Conservation (phyloP, 2,329 filamentous ascomycete species). For the Fusarium multiceps region DNA sequence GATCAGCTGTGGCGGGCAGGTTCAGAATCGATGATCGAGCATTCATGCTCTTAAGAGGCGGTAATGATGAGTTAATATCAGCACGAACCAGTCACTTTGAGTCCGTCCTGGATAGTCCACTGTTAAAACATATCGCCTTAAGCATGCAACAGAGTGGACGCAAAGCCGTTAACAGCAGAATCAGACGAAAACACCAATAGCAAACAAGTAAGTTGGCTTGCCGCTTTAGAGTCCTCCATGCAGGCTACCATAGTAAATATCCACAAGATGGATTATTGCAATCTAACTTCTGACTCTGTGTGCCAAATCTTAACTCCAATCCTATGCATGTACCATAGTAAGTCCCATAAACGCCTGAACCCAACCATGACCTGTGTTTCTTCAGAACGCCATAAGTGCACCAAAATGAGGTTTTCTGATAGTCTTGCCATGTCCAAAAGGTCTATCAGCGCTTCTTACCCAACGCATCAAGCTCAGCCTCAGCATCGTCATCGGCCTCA, state of each 20-base stretch:
- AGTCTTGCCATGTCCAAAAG: background rate
- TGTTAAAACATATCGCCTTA: background rate
- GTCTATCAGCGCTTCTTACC: conserved; percentile 52
- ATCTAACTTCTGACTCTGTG: conserved; percentile 7
- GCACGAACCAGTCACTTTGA: background rate
- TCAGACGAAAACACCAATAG: background rate
- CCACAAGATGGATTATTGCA: background rate
- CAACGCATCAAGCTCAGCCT: conserved; percentile 56
- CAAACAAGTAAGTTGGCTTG: background rate
- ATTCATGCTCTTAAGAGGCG: background rate
- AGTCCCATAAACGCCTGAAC: conserved; percentile 20
- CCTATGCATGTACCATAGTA: background rate
- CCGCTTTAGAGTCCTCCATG: background rate
- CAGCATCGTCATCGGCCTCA: conserved; percentile 63
- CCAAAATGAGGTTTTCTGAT: background rate
- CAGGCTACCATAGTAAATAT: background rate
- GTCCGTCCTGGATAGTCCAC: background rate
- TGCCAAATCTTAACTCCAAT: conserved; percentile 23
- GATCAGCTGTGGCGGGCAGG: background rate
- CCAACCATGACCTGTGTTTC: conserved; percentile 1
- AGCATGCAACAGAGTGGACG: background rate
- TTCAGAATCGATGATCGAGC: background rate
- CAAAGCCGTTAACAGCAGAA: background rate
- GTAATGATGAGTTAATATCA: too few relatives aligned
- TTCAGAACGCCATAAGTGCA: conserved; percentile 9